Conservation (phyloP, 2,329 filamentous ascomycete species). For the Penicillium sclerotigenum region DNA sequence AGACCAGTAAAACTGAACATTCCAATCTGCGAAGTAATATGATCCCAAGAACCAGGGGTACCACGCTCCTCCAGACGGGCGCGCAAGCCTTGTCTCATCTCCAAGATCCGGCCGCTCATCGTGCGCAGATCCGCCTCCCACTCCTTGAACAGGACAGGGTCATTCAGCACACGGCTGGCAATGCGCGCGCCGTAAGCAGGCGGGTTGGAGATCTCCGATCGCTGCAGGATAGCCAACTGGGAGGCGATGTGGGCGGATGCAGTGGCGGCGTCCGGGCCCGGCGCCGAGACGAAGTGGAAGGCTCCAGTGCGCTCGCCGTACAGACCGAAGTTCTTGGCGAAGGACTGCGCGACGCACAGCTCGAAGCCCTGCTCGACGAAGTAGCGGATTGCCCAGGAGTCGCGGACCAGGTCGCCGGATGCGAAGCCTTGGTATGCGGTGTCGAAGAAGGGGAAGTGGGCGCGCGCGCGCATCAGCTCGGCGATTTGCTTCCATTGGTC, state of each 20-base stretch:
- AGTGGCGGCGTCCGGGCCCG: slow-evolving; percentile 63
- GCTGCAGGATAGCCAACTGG: slow-evolving; percentile 90
- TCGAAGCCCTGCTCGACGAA: slow-evolving; percentile 90
- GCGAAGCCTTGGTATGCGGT: slow-evolving; percentile 97
- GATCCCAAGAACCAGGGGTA: slow-evolving; percentile 90
- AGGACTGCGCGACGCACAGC: slow-evolving; percentile 58
- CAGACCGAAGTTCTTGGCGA: slow-evolving; percentile 70
- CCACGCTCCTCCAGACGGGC: slow-evolving; percentile 76
- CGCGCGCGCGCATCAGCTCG: slow-evolving; percentile 67
- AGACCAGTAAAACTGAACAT: slow-evolving; percentile 87
- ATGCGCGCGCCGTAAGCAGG: slow-evolving; percentile 92
- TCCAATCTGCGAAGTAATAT: slow-evolving; percentile 97
- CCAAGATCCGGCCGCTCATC: slow-evolving; percentile 93
- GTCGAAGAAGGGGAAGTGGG: slow-evolving; percentile 98
- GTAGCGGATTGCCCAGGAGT: slow-evolving; percentile 90
- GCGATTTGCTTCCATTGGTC: slow-evolving; percentile 95
- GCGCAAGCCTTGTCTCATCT: slow-evolving; percentile 78
- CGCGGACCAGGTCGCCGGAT: slow-evolving; percentile 78
- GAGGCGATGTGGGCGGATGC: slow-evolving; percentile 67
- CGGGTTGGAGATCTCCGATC: slow-evolving; percentile 95
- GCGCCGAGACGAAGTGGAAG: slow-evolving; percentile 86
- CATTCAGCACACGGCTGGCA: slow-evolving; percentile 79
- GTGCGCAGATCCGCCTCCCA: slow-evolving; percentile 90
- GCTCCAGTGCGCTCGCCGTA: slow-evolving; percentile 95
- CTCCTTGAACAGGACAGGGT: slow-evolving; percentile 74